Evolutionary conservation across 106 monocot genomes (phyloP).

Genomic region (Apostasia ramifera): DNA sequence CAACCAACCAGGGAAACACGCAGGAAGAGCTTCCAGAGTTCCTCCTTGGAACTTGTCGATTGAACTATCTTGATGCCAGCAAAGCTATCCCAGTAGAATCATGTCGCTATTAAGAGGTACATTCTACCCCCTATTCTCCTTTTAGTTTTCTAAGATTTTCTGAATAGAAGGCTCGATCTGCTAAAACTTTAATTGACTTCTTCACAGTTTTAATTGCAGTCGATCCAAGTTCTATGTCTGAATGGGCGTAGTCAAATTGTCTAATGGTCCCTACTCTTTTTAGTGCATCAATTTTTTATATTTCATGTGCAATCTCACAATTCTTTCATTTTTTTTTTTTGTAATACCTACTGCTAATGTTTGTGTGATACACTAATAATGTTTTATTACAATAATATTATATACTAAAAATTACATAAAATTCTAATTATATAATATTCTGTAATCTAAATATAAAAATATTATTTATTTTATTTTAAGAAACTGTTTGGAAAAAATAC

Average conservation of each 20-base stretch:
- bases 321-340: too few relatives aligned
- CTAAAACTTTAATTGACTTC: too few relatives aligned
- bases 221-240: background rate
- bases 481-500: too few relatives aligned
- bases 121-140: background rate
- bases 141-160: background rate
- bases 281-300: background rate
- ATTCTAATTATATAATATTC: too few relatives aligned
- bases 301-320: background rate
- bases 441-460: too few relatives aligned
- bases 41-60: conserved; percentile 67
- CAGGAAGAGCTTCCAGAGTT: conserved; percentile 82
- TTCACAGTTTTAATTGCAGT: background rate
- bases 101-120: conserved; percentile 2
- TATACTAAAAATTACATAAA: too few relatives aligned
- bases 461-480: too few relatives aligned
- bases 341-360: too few relatives aligned
- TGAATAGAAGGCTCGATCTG: too few relatives aligned
- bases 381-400: too few relatives aligned
- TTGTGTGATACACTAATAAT: too few relatives aligned
- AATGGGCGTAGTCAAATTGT: background rate
- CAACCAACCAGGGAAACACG: conserved; percentile 52
- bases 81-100: conserved; percentile 37
- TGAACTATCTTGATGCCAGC: conserved; percentile 72
- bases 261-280: background rate